phyloP scores from a whole-genome alignment of 2,329 filamentous ascomycete genomes.

The Huntiella bhutanensis region DNA sequence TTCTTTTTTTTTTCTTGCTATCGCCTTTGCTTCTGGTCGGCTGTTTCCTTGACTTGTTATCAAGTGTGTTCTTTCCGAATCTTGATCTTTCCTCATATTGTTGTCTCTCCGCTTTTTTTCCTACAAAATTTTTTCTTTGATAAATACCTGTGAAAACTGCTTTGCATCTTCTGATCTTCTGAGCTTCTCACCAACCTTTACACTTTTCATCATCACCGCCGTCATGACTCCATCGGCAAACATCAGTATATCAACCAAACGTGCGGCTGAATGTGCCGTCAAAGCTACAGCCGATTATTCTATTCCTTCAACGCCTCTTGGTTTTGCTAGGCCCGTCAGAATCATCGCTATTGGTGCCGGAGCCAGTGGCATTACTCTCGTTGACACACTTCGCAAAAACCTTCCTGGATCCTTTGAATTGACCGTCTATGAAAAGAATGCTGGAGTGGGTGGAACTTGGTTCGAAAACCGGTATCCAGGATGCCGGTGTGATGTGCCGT shows the following conservation, averaged over 20 bases:
- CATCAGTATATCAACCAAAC: slow-evolving; percentile 8
- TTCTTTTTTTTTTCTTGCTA: neutral
- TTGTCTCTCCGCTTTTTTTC: slow-evolving; percentile 2
- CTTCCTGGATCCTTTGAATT: slow-evolving; percentile 24
- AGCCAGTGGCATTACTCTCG: slow-evolving; percentile 17
- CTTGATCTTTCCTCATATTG: neutral
- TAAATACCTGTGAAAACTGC: neutral
- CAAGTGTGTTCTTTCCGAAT: neutral
- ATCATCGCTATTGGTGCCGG: slow-evolving; percentile 17
- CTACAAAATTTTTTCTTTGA: no score
- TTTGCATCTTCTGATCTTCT: neutral
- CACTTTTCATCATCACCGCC: neutral
- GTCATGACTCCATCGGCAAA: slow-evolving; percentile 4
- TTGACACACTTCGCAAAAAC: slow-evolving; percentile 25
- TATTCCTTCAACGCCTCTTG: slow-evolving; percentile 7
- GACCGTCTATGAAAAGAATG: slow-evolving; percentile 37
- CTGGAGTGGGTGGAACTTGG: slow-evolving; percentile 37
- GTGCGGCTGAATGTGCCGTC: slow-evolving; percentile 1
- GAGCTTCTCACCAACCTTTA: neutral
- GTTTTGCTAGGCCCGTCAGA: slow-evolving; percentile 12
- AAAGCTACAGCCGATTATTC: slow-evolving; percentile 1
- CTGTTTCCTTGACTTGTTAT: no score
- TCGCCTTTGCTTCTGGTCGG: neutral
- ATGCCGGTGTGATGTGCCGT: slow-evolving; percentile 36
- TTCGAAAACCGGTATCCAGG: slow-evolving; percentile 40